A percentile compares a stretch with the other conserved stretches of the same genome.
phyloP scores from a whole-genome alignment of 345 rosid genomes.

The Iberis pinnata region DNA sequence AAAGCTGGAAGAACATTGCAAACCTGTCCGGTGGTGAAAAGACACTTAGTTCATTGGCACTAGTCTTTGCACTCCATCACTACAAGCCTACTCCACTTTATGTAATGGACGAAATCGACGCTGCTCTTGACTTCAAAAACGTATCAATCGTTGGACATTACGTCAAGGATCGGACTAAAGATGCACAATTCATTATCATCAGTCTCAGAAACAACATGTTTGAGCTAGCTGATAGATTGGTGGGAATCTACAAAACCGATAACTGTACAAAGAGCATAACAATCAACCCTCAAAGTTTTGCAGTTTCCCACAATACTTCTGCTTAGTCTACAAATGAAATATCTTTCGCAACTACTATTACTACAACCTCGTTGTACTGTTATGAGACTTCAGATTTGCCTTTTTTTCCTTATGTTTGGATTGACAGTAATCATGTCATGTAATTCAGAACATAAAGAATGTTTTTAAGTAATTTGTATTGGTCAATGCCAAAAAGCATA shows the following conservation, averaged over 20 bases:
- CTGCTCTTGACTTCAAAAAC: constrained; percentile 96
- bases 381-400: too few species aligned
- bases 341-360: too few species aligned
- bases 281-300: constrained; percentile 81
- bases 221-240: constrained; percentile 89
- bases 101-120: constrained; percentile 97
- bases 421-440: too few species aligned
- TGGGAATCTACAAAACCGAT: constrained; percentile 93
- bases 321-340: too few species aligned
- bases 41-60: constrained; percentile 97
- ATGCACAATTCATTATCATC: constrained; percentile 91
- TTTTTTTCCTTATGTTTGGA: too few species aligned
- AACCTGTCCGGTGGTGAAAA: constrained; percentile 98
- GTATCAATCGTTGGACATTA: constrained; percentile 98
- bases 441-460: too few species aligned
- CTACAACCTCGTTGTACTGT: too few species aligned
- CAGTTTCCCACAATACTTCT: constrained; percentile 49
- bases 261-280: constrained; percentile 97
- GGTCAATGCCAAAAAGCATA: too few species aligned
- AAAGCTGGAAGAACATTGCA: constrained; percentile 97
- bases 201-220: constrained; percentile 99
- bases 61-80: constrained; percentile 97
- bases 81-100: constrained; percentile 98
- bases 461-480: too few species aligned
- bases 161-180: constrained; percentile 91